A percentile compares a stretch with the other conserved stretches of the same genome.
Conservation (phyloP, 2,329 filamentous ascomycete species). For the Berkeleyomyces rouxiae region DNA sequence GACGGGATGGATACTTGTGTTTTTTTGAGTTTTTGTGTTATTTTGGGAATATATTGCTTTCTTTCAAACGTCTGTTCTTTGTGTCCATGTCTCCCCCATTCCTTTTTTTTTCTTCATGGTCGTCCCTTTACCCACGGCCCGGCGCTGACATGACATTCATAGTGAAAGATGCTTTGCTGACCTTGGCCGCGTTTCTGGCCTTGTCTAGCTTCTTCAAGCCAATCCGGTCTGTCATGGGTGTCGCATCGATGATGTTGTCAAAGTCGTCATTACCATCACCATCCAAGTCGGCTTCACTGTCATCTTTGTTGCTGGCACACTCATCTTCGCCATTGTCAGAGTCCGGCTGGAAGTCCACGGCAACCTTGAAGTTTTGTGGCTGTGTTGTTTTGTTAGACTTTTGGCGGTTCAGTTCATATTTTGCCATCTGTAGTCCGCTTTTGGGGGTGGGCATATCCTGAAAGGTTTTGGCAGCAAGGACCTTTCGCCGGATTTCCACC, state of each 20-base stretch:
- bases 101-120: background rate
- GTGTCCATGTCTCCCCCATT: background rate
- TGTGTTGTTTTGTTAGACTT: constrained; percentile 32
- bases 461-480: constrained; percentile 86
- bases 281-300: constrained; percentile 20
- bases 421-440: constrained; percentile 27
- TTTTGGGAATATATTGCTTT: background rate
- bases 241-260: constrained; percentile 83
- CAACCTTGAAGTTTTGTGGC: constrained; percentile 31
- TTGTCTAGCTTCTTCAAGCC: constrained; percentile 44
- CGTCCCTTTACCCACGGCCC: constrained; percentile 18
- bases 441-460: constrained; percentile 23
- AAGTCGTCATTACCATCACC: constrained; percentile 58
- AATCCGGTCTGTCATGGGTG: constrained; percentile 71
- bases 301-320: constrained; percentile 29
- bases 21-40: background rate
- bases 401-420: background rate
- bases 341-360: constrained; percentile 42
- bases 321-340: constrained; percentile 41
- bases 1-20: background rate
- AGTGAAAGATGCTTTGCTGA: constrained; percentile 35
- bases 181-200: constrained; percentile 32
- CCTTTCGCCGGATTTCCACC: constrained; percentile 76
- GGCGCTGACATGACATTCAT: constrained; percentile 33
- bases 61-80: background rate